These are phyloP conservation scores for Scutellaria barbata DNA, from an alignment of 257 asterid genomes.

Conservation along the genomic window DNA sequence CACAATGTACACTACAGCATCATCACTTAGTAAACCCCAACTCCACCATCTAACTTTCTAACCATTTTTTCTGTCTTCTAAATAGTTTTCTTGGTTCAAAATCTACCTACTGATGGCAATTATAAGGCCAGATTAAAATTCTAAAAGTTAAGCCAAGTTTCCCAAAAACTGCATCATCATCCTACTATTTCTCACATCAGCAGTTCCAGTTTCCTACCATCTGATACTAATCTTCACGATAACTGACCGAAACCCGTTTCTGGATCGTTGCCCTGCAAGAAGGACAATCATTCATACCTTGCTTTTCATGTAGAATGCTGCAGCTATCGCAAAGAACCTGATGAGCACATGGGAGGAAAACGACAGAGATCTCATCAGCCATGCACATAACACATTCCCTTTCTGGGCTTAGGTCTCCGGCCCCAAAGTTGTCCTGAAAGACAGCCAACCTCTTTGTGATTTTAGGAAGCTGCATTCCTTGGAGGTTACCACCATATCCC, in stretches of 20 bases:
- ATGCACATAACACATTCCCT: conserved; percentile 93
- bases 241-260: conserved; percentile 52
- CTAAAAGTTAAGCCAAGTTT: neutral
- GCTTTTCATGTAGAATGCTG: conserved; percentile 58
- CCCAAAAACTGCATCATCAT: neutral
- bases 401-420: conserved; percentile 48
- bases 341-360: conserved; percentile 86
- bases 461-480: conserved; percentile 39
- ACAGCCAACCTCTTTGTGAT: conserved; percentile 48
- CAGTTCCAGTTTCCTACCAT: neutral
- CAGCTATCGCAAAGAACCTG: conserved; percentile 77
- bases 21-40: neutral
- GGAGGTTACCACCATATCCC: conserved; percentile 44
- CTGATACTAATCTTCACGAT: conserved; percentile 29
- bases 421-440: conserved; percentile 48
- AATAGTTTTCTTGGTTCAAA: conserved; percentile 24
- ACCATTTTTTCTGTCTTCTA: neutral
- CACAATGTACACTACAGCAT: conserved; percentile 22
- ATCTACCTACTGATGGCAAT: conserved; percentile 1
- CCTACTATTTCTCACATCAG: neutral
- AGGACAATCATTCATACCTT: conserved; percentile 76
- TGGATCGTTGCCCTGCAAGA: conserved; percentile 72
- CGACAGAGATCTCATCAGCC: conserved; percentile 68
- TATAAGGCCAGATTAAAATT: neutral
- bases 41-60: conserved; percentile 8